phyloP scores from a whole-genome alignment of 2,329 filamentous ascomycete species.

The Teratosphaeria epicoccoides region DNA sequence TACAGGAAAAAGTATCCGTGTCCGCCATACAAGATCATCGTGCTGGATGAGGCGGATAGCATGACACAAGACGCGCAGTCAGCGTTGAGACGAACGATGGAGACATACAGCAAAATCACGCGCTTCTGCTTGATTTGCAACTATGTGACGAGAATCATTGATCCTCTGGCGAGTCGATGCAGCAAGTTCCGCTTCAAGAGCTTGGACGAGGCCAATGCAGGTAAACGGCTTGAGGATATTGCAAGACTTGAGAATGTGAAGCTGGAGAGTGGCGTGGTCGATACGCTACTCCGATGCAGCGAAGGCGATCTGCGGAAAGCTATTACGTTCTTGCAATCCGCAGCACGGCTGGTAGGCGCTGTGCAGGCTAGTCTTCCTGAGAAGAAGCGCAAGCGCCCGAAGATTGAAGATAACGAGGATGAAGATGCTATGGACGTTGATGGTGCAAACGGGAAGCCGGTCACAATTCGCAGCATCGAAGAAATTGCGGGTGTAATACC shows the following conservation, averaged over 20 bases:
- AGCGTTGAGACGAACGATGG: constrained; percentile 89
- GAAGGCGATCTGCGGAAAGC: constrained; percentile 94
- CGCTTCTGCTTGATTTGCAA: constrained; percentile 97
- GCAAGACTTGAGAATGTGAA: constrained; percentile 65
- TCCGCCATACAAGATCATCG: constrained; percentile 97
- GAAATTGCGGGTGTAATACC: constrained; percentile 97
- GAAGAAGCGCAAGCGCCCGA: constrained; percentile 37
- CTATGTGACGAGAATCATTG: constrained; percentile 96
- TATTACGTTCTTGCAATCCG: constrained; percentile 91
- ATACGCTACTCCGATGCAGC: constrained; percentile 73
- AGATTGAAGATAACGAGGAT: constrained; percentile 51
- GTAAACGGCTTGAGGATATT: constrained; percentile 69
- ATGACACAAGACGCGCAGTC: constrained; percentile 99
- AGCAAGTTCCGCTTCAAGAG: constrained; percentile 98
- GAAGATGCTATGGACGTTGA: constrained; percentile 43
- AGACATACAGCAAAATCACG: constrained; percentile 93
- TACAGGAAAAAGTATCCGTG: constrained; percentile 68
- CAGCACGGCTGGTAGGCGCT: constrained; percentile 75
- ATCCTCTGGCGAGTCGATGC: constrained; percentile 84
- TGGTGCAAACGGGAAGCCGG: constrained; percentile 26
- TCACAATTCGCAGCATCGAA: constrained; percentile 73
- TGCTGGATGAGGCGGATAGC: constrained; percentile 93
- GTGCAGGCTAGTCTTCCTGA: constrained; percentile 25
- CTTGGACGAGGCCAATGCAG: constrained; percentile 76
- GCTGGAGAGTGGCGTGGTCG: constrained; percentile 67